Conservation (phyloP, 2,329 filamentous ascomycete species). For the Arthrobotrys sphaeroides region DNA sequence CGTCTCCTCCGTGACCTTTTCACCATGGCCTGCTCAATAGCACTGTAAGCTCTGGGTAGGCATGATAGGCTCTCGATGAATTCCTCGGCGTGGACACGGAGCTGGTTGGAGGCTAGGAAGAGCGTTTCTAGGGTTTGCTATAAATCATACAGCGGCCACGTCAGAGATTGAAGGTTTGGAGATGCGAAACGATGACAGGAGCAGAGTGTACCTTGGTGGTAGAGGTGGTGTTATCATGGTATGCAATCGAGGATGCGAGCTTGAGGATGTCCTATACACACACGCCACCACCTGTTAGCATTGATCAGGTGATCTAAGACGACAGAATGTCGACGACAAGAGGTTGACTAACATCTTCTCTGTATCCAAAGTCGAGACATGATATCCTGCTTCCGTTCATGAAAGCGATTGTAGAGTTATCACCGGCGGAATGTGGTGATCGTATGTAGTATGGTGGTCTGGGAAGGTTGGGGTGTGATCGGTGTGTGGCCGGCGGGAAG, state of each 20-base stretch:
- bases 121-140: conserved; percentile 52
- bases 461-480: conserved; percentile 15
- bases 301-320: not conserved
- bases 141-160: not conserved
- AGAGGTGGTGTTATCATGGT: conserved; percentile 50
- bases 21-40: conserved; percentile 52
- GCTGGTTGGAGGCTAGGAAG: conserved; percentile 52
- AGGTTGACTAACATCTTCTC: conserved; percentile 51
- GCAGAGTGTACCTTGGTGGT: conserved; percentile 45
- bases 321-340: not conserved
- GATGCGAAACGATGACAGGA: not conserved
- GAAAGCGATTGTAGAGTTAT: conserved; percentile 33
- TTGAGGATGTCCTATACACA: conserved; percentile 46
- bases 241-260: conserved; percentile 52
- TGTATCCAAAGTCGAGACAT: conserved; percentile 54
- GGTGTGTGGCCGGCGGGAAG: conserved; percentile 2
- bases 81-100: conserved; percentile 51
- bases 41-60: conserved; percentile 49
- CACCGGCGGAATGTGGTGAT: not conserved
- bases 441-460: conserved; percentile 2
- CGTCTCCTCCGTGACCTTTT: conserved; percentile 36
- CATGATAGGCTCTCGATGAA: conserved; percentile 52
- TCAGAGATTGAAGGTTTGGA: conserved; percentile 16
- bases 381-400: conserved; percentile 54
- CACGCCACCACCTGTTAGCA: conserved; percentile 22